phyloP scores from a whole-genome alignment of 495 filamentous ascomycete genomes.

The Penicillium psychrofluorescens region DNA sequence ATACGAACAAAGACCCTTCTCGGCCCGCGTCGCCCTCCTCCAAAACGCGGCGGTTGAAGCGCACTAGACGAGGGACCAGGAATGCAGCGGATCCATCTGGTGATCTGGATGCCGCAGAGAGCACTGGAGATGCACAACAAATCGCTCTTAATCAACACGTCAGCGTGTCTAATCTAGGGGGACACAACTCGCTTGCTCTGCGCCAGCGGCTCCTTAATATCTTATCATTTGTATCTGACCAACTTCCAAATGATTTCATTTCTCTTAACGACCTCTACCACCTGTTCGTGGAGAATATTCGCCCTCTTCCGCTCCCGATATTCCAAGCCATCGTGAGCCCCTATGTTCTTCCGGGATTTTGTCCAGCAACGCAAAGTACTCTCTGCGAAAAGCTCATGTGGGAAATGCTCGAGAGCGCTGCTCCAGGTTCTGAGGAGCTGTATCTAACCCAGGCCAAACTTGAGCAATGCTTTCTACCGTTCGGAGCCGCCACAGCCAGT shows the following conservation, averaged over 20 bases:
- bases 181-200: constrained; percentile 51
- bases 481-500: constrained; percentile 53
- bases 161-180: constrained; percentile 34
- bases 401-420: constrained; percentile 50
- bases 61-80: constrained; percentile 24
- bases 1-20: constrained; percentile 12
- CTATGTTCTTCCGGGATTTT: constrained; percentile 38
- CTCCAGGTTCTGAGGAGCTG: constrained; percentile 39
- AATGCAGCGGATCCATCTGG: constrained; percentile 13
- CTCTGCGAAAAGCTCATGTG: constrained; percentile 60
- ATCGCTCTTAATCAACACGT: not conserved
- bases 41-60: constrained; percentile 18
- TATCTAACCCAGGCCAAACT: constrained; percentile 53
- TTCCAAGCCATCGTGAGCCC: constrained; percentile 66
- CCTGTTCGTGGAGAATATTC: constrained; percentile 56
- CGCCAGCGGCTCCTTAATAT: constrained; percentile 56
- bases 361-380: constrained; percentile 43
- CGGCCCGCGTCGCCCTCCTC: constrained; percentile 7
- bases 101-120: not conserved
- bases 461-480: constrained; percentile 64
- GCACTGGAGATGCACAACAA: not conserved
- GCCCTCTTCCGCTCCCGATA: constrained; percentile 56
- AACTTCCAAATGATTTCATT: constrained; percentile 38
- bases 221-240: constrained; percentile 41
- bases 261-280: constrained; percentile 56